phyloP scores from a whole-genome alignment of 2,329 filamentous ascomycete species.

The Triangularia verruculosa region DNA sequence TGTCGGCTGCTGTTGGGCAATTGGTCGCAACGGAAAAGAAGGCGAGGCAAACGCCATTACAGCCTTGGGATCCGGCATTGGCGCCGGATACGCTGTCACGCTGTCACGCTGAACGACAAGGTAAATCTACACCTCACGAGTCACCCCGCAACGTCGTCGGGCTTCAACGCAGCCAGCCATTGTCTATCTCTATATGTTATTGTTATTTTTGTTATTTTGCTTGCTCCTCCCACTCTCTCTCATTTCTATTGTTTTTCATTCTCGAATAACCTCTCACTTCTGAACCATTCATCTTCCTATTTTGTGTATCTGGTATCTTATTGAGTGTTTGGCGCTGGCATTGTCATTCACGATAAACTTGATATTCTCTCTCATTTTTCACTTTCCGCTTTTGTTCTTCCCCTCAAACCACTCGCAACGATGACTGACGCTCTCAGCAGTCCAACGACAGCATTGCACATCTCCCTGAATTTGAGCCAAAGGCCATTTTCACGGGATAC shows the following conservation, averaged over 20 bases:
- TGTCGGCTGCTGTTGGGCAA: constrained; percentile 9
- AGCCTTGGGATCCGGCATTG: constrained; percentile 1
- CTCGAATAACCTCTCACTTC: neutral
- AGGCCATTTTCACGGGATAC: neutral
- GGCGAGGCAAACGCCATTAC: neutral
- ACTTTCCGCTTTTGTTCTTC: neutral
- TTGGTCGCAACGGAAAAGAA: constrained; percentile 1
- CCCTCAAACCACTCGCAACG: neutral
- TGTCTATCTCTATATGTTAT: neutral
- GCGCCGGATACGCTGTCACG: constrained; percentile 19
- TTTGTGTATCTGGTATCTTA: neutral
- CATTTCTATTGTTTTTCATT: neutral
- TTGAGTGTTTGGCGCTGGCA: neutral
- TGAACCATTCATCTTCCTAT: neutral
- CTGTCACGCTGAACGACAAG: neutral
- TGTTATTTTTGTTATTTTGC: constrained; percentile 1
- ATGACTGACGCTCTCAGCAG: neutral
- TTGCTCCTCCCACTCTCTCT: neutral
- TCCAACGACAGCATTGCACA: neutral
- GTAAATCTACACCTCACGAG: constrained; percentile 2
- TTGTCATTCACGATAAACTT: neutral
- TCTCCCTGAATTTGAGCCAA: neutral
- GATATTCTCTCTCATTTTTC: neutral
- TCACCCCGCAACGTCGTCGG: neutral
- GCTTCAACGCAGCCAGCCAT: neutral